These are phyloP conservation scores for Pelagophyceae sp. DNA, from an alignment of 352 stramenopile species.

Conservation along the genomic window DNA sequence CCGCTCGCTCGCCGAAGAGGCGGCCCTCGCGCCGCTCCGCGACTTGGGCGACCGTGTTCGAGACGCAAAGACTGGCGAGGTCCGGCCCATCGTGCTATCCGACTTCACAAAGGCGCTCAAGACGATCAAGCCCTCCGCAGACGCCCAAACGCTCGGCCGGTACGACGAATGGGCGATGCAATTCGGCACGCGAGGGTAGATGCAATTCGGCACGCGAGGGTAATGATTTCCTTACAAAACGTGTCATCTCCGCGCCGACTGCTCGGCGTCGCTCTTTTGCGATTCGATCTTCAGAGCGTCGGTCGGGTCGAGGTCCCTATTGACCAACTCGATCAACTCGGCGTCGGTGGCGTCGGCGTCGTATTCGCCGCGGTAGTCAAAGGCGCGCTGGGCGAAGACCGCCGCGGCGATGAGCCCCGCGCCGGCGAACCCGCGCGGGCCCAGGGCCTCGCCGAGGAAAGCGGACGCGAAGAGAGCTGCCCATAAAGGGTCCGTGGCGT, in stretches of 20 bases:
- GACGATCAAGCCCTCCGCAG: slow-evolving; percentile 2
- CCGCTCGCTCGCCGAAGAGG: slow-evolving; percentile 7
- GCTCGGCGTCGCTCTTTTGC: no score
- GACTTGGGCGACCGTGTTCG: not conserved
- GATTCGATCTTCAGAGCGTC: no score
- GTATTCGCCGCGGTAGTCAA: no score
- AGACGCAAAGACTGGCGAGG: not conserved
- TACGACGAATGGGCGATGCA: slow-evolving; percentile 10
- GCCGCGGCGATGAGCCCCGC: slow-evolving; percentile 46
- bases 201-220: no score
- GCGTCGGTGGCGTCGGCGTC: no score
- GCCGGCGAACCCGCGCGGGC: slow-evolving; percentile 35
- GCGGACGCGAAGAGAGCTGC: slow-evolving; percentile 48
- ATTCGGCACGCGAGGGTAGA: slow-evolving; percentile 16
- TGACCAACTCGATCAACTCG: no score
- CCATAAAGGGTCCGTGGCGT: slow-evolving; percentile 56
- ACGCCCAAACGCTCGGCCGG: not conserved
- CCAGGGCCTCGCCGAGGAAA: slow-evolving; percentile 45
- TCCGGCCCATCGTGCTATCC: not conserved
- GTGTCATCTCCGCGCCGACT: no score
- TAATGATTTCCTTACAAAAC: no score
- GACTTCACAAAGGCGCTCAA: not conserved
- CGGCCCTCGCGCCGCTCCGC: not conserved
- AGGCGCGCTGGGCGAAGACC: slow-evolving; percentile 24
- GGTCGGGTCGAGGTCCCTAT: no score